Conservation (phyloP, 495 filamentous ascomycete genomes). For the Chaetomium cochliodes region DNA sequence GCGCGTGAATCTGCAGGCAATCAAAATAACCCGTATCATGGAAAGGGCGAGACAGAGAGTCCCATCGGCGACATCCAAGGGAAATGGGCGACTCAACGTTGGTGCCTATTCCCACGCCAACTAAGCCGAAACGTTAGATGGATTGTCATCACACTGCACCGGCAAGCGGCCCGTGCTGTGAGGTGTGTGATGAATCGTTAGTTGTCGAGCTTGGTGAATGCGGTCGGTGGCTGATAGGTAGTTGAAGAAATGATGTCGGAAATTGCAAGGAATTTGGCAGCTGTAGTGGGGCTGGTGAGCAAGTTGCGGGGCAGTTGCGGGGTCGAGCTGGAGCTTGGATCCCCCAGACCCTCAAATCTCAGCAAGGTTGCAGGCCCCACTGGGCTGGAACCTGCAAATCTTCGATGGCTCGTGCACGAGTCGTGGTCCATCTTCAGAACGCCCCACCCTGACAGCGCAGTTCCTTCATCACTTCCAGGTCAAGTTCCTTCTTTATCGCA, state of each 20-base stretch:
- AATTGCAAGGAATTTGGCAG: constrained; percentile 13
- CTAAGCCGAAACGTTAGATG: background rate
- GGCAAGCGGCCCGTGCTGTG: constrained; percentile 8
- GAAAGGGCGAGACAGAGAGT: background rate
- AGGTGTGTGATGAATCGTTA: background rate
- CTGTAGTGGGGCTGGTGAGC: background rate
- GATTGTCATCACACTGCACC: background rate
- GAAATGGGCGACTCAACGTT: background rate
- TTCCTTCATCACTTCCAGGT: no score
- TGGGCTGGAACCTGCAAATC: no score
- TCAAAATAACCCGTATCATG: background rate
- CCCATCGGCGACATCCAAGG: background rate
- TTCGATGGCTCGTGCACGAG: no score
- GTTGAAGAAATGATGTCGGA: background rate
- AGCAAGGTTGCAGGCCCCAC: no score
- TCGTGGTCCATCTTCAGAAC: no score
- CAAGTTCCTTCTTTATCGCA: background rate
- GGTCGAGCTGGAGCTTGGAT: background rate
- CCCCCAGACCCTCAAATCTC: background rate
- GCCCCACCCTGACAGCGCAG: no score
- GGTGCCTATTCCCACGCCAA: background rate
- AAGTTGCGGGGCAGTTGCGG: background rate
- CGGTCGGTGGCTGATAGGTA: background rate
- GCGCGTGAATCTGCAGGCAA: background rate
- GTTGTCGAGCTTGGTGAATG: background rate